A percentile compares a stretch with the other conserved stretches of the same genome.
These are phyloP conservation scores for Hanseniaspora taiwanica DNA, from an alignment of 805 yeast species.

Conservation along the genomic window DNA sequence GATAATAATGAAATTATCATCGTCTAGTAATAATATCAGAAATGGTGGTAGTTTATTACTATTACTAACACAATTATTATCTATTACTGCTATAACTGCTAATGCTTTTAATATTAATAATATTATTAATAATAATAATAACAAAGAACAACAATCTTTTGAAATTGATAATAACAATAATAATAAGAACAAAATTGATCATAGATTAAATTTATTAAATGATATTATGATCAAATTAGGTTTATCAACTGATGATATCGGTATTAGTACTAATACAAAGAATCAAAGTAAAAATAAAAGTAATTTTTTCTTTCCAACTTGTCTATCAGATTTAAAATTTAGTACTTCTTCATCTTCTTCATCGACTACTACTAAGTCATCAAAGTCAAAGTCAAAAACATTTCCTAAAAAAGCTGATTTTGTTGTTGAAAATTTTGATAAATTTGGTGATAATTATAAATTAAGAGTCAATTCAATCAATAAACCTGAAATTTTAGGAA, in stretches of 20 bases:
- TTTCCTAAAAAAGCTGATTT: constrained; percentile 3
- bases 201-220: constrained; percentile 4
- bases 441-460: constrained; percentile 6
- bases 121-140: not conserved
- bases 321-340: not conserved
- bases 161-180: not conserved
- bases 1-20: no score
- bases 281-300: constrained; percentile 1
- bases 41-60: no score
- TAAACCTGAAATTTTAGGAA: constrained; percentile 53
- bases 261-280: constrained; percentile 3
- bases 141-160: constrained; percentile 4
- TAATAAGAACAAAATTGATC: constrained; percentile 1
- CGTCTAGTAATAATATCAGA: no score
- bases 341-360: no score
- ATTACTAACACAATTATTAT: not conserved
- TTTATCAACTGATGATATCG: constrained; percentile 2
- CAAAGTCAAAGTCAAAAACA: not conserved
- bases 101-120: not conserved
- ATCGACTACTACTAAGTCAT: no score
- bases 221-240: constrained; percentile 6
- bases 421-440: constrained; percentile 3
- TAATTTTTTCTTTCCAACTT: not conserved
- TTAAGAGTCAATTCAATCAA: constrained; percentile 12
- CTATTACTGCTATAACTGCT: not conserved